Evolutionary conservation across 345 rosid genomes (phyloP), one percentile per base, ranked within the genome.

Genomic region (Dimocarpus longan): DNA sequence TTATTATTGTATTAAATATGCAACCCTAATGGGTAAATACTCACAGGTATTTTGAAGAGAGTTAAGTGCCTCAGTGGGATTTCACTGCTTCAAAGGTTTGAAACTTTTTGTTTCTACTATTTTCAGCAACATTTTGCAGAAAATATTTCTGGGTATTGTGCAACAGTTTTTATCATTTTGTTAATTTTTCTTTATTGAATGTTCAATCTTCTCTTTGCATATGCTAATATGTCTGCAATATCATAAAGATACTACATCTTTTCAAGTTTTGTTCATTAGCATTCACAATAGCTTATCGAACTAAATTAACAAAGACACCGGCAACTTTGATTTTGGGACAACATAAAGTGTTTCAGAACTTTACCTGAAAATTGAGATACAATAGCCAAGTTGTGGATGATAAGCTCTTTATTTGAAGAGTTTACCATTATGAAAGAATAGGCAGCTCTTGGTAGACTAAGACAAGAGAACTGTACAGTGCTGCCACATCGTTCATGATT

Each of bases 11-110:
- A 11, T 46, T 48, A 22, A 46, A 19, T n/a, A 46, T 48, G 78
- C 70, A 75, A 46, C 18, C 32, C 56, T 46, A 46, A 28, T 75
- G 8, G 32, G 12, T 64, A 26, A 26, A 26, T 26, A 26, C 28
- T 26, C 28, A 26, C 28, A 26, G 70, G 70, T 48, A n/a, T 19
- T 26, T 28, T 6, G 70, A 28, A 66, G n/a, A 50, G 46, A 64
- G 12, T 18, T 46, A 64, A 42, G 43, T 11, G 8, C 42, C 15
- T 42, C 26, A n/a, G 62, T 75, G 70, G 43, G 1, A 28, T 75
- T 50, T 50, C 46, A 50, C 42, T 65, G 22, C 71, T 46, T 65
- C 21, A 10, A n/a, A 66, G 78, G 48, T 75, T 37, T 66, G 63
- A 75, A 19, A 66, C 13, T 11, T 65, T 64, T 28, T 46, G 10